These are phyloP conservation scores for Arthroderma sp. DNA, from an alignment of 2,329 filamentous ascomycete genomes.

Conservation along the genomic window DNA sequence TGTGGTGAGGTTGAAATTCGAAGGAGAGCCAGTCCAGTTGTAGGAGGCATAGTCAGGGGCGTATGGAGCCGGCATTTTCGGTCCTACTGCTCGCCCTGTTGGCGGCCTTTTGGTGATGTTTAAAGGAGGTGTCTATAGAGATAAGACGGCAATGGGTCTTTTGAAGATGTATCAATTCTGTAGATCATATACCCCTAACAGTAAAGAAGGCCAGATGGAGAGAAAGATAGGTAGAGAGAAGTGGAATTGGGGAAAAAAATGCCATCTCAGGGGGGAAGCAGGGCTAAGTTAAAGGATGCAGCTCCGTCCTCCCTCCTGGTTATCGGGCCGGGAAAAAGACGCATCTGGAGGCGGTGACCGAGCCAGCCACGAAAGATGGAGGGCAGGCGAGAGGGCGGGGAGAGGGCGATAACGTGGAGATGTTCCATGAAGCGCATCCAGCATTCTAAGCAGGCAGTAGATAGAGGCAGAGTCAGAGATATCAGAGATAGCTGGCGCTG, in stretches of 20 bases:
- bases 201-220: not conserved
- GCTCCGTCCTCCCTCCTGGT: not conserved
- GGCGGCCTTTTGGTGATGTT: not conserved
- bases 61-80: not conserved
- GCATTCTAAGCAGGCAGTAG: not conserved
- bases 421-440: no score
- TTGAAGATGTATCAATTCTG: not conserved
- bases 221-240: not conserved
- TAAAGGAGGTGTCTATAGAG: no score
- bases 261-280: not conserved
- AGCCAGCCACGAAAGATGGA: not conserved
- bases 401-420: not conserved
- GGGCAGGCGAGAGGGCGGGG: not conserved
- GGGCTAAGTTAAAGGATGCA: not conserved
- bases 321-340: not conserved
- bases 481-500: not conserved
- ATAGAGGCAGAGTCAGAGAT: not conserved
- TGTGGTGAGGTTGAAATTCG: constrained; percentile 35
- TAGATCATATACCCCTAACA: not conserved
- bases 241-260: not conserved
- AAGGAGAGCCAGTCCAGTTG: constrained; percentile 38
- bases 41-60: constrained; percentile 37
- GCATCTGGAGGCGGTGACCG: not conserved
- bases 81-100: not conserved
- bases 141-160: not conserved